phyloP scores from a whole-genome alignment of 257 asterid genomes.

The Solanum habrochaites region DNA sequence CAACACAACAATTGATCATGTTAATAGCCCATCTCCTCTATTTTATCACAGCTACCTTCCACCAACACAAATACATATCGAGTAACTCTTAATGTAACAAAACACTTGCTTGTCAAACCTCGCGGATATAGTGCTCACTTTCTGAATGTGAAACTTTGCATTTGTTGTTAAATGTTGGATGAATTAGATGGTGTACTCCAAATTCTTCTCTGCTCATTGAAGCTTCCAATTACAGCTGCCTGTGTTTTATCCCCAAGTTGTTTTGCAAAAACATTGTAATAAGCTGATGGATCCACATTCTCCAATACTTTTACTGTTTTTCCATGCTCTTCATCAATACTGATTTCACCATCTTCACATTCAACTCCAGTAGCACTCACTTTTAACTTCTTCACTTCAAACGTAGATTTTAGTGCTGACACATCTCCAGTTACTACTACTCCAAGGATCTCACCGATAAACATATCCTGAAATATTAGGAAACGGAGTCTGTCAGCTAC shows the following conservation, averaged over 20 bases:
- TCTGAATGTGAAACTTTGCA: neutral
- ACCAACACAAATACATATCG: neutral
- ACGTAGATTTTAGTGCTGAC: slow-evolving; percentile 22
- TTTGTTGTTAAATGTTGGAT: neutral
- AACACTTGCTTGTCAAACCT: too few relatives aligned
- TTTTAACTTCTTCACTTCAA: slow-evolving; percentile 13
- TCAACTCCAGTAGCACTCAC: slow-evolving; percentile 41
- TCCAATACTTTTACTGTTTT: slow-evolving; percentile 41
- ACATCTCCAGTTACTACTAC: slow-evolving; percentile 48
- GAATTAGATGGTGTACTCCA: slow-evolving; percentile 31
- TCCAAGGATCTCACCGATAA: slow-evolving; percentile 72
- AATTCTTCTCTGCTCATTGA: slow-evolving; percentile 50
- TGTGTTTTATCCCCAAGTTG: slow-evolving; percentile 41
- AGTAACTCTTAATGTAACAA: too few relatives aligned
- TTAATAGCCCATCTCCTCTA: neutral
- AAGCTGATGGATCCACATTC: slow-evolving; percentile 32
- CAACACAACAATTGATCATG: neutral
- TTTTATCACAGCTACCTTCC: neutral
- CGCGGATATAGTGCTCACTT: too few relatives aligned
- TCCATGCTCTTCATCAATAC: slow-evolving; percentile 19
- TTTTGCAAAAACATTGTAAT: slow-evolving; percentile 29
- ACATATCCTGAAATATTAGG: slow-evolving; percentile 33
- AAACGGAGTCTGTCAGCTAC: neutral
- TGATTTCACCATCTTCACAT: slow-evolving; percentile 50
- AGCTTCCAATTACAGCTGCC: slow-evolving; percentile 72